phyloP scores from a whole-genome alignment of 2,329 filamentous ascomycete species.

The Alternaria incomplexa region DNA sequence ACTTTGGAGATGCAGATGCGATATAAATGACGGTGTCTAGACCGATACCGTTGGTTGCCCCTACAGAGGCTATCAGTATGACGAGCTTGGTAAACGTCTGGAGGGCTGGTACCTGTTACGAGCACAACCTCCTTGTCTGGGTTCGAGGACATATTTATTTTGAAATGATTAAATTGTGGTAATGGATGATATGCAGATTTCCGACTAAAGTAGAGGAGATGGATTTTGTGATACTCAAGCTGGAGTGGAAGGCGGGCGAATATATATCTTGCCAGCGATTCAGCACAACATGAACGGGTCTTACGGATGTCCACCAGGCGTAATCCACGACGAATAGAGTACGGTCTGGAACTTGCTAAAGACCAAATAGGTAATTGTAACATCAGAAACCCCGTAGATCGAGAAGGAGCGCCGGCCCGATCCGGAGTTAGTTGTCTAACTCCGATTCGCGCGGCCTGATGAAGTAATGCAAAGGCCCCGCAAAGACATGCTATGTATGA shows the following conservation, averaged over 20 bases:
- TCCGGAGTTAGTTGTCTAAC: background rate
- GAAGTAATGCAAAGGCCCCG: background rate
- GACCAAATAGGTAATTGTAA: background rate
- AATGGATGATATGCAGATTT: background rate
- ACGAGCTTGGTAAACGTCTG: background rate
- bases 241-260: background rate
- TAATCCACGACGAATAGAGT: background rate
- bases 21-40: slow-evolving; percentile 42
- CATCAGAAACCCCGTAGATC: background rate
- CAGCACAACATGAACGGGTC: background rate
- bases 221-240: background rate
- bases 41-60: slow-evolving; percentile 47
- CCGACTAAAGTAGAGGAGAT: background rate
- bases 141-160: slow-evolving; percentile 5
- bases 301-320: background rate
- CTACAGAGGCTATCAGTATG: slow-evolving; percentile 18
- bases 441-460: background rate
- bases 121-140: slow-evolving; percentile 35
- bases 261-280: background rate
- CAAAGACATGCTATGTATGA: background rate
- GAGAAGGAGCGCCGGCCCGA: background rate
- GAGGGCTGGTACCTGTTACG: slow-evolving; percentile 27
- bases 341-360: background rate
- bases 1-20: slow-evolving; percentile 30
- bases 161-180: background rate